Percentiles rank a stretch among this genome's conserved stretches.
Evolutionary conservation across 2,329 filamentous ascomycete species (phyloP).

Genomic region (Dactylellina sp.): DNA sequence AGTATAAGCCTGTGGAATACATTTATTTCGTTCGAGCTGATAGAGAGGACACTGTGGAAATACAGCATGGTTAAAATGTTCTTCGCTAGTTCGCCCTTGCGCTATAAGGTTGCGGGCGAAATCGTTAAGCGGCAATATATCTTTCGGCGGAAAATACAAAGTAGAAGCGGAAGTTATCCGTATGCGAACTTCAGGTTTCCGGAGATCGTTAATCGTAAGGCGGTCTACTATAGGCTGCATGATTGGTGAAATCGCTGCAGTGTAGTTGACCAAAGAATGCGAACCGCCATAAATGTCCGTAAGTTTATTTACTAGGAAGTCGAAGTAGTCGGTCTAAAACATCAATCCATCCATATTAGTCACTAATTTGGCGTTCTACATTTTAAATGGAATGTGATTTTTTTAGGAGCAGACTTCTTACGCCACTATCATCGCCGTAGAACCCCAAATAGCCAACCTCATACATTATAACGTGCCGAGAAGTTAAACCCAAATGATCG

Average conservation of each 20-base stretch:
- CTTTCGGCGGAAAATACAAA: constrained; percentile 37
- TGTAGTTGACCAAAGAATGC: constrained; percentile 27
- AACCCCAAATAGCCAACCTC: constrained; percentile 24
- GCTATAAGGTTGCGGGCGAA: constrained; percentile 9
- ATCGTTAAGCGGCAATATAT: constrained; percentile 7
- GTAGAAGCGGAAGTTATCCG: constrained; percentile 29
- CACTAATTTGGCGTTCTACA: no score
- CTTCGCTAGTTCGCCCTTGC: background rate
- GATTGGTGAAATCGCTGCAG: constrained; percentile 13
- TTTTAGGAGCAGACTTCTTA: no score
- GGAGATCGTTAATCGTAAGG: background rate
- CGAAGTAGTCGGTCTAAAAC: constrained; percentile 22
- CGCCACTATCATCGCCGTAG: constrained; percentile 12
- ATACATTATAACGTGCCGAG: constrained; percentile 32
- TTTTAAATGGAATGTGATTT: background rate
- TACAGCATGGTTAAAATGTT: constrained; percentile 7
- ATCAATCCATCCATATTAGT: background rate
- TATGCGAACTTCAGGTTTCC: constrained; percentile 14
- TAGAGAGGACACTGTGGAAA: constrained; percentile 23
- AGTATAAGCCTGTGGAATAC: constrained; percentile 10
- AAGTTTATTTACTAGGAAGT: constrained; percentile 11
- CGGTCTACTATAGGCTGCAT: constrained; percentile 4
- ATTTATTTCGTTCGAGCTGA: constrained; percentile 3
- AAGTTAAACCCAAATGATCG: constrained; percentile 12
- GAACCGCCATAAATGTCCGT: constrained; percentile 5